Evolutionary conservation across 2,329 filamentous ascomycete genomes (phyloP).

Genomic region (Penicillium sp.): DNA sequence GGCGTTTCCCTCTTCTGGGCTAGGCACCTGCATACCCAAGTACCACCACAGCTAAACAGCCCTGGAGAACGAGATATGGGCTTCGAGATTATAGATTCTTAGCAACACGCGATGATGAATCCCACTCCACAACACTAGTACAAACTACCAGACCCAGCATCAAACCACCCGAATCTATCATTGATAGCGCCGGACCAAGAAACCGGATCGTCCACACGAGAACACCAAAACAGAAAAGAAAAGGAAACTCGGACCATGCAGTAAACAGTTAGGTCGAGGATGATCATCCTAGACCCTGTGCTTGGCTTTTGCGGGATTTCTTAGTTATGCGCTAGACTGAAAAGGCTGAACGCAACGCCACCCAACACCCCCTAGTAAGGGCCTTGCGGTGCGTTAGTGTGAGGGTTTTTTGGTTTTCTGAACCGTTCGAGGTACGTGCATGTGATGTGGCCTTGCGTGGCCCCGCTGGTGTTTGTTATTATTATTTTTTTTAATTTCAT

Average conservation of each 20-base stretch:
- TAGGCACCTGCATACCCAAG: neutral
- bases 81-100: too few relatives aligned
- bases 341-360: constrained; percentile 1
- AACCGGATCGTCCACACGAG: neutral
- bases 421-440: neutral
- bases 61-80: too few relatives aligned
- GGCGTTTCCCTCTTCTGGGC: neutral
- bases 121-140: neutral
- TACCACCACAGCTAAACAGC: neutral
- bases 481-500: neutral
- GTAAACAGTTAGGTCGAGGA: constrained; percentile 6
- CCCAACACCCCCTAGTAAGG: neutral
- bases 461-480: neutral
- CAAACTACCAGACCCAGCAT: neutral
- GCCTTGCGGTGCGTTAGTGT: neutral
- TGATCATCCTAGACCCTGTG: constrained; percentile 9
- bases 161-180: neutral
- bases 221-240: too few relatives aligned
- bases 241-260: neutral
- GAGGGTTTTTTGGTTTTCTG: neutral
- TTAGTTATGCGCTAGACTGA: neutral
- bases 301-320: constrained; percentile 7
- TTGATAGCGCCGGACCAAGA: neutral
- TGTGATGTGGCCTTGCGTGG: neutral
- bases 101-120: too few relatives aligned